Base-by-base conservation (phyloP, 768 basidiomycete species). In the Kwoniella bestiolae region DNA sequence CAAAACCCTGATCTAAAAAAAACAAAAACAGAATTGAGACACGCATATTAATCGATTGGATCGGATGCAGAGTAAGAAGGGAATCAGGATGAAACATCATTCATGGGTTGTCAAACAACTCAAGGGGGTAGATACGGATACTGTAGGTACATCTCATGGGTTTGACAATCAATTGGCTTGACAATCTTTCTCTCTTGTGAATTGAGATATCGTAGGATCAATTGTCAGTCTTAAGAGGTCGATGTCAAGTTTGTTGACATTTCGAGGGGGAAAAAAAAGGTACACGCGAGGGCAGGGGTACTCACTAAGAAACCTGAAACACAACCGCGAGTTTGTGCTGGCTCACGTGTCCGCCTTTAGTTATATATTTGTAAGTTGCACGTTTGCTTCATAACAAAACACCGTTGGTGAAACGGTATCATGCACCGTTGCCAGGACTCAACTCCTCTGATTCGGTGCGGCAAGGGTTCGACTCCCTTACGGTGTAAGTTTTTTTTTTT, bases 361-460 rank as follows among this genome's bases (percentile, higher is more conserved):
- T n/a, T n/a, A 35, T 35, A 5, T 12, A 35, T 35, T 35, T 6
- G 34, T 5, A 5, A 35, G 34, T 5, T 35, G 34, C 6, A 35
- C 5, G 12, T 6, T 6, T 35, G 12, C 12, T 45, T 47, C 56
- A 57, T 45, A 21, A 18, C 38, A 14, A 44, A 56, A 66, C 59
- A 66, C 65, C 65, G 57, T 60, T 66, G 65, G 65, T 66, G 65
- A 66, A 66, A 66, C 59, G 65, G 65, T 66, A 66, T 66, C 65
- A 66, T 66, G 65, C 65, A 45, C 46, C 65, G 50, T 66, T 66
- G 65, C 65, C 65, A 25, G 60, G 29, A 47, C 41, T 45, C 41
- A 41, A 28, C 35, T 57, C 41, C 56, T n/a, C n/a, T 26, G 31
- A 45, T 38, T 57, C 63, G 64, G 52, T 49, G 65, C 65, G 65